Conservation (phyloP, 2,329 filamentous ascomycete species). For the Pseudopithomyces maydicus region DNA sequence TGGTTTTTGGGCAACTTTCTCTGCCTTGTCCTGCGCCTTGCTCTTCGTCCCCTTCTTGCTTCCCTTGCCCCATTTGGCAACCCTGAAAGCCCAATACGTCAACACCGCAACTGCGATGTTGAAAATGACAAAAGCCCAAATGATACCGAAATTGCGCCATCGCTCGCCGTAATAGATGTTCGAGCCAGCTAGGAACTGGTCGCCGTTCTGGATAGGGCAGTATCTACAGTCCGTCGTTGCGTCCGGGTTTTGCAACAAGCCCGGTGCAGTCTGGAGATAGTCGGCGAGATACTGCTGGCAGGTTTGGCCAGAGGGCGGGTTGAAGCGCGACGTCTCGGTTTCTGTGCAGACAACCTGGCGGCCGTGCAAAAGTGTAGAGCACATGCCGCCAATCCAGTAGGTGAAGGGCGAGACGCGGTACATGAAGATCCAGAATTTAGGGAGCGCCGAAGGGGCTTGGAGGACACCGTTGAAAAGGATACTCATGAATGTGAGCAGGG, state of each 20-base stretch:
- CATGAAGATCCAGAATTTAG: constrained; percentile 81
- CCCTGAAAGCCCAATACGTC: constrained; percentile 57
- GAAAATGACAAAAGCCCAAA: constrained; percentile 69
- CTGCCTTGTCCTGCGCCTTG: constrained; percentile 1
- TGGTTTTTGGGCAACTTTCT: constrained; percentile 2
- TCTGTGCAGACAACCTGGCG: constrained; percentile 55
- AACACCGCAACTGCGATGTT: constrained; percentile 63
- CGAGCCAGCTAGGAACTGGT: constrained; percentile 52
- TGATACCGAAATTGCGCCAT: constrained; percentile 72
- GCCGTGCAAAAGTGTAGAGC: constrained; percentile 45
- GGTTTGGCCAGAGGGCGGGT: constrained; percentile 44
- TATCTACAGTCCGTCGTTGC: constrained; percentile 55
- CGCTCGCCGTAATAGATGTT: constrained; percentile 52
- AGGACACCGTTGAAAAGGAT: constrained; percentile 60
- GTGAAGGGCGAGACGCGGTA: constrained; percentile 71
- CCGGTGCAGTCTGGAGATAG: constrained; percentile 46
- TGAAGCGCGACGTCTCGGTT: constrained; percentile 47
- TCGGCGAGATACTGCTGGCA: constrained; percentile 50
- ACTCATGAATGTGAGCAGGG: constrained; percentile 62
- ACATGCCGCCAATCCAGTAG: constrained; percentile 57
- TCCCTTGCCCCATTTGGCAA: constrained; percentile 18
- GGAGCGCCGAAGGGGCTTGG: constrained; percentile 61
- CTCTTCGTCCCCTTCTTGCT: constrained; percentile 8
- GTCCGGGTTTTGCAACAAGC: constrained; percentile 48
- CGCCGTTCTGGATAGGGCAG: constrained; percentile 51